phyloP scores from a whole-genome alignment of 345 rosid species.

The Psidium guajava region DNA sequence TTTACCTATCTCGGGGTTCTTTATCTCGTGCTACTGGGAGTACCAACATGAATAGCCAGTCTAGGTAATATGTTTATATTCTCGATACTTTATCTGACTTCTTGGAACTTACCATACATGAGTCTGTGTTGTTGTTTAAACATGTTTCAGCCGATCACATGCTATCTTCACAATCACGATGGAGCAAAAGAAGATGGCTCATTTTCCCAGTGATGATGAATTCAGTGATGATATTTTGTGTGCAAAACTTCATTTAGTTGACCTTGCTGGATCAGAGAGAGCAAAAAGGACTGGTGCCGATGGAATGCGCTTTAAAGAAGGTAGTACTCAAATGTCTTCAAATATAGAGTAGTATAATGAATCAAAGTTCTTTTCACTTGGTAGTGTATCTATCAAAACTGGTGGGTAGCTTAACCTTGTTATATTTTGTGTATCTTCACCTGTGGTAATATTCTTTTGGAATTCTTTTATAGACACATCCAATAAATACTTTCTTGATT shows the following conservation, averaged over 20 bases:
- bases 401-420: background rate
- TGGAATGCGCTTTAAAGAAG: constrained; percentile 98
- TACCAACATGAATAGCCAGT: constrained; percentile 96
- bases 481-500: background rate
- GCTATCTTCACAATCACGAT: constrained; percentile 89
- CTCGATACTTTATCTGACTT: background rate
- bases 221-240: constrained; percentile 65
- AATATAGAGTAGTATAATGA: background rate
- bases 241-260: constrained; percentile 90
- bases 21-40: constrained; percentile 87
- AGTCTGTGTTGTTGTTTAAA: background rate
- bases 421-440: background rate
- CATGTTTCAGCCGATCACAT: constrained; percentile 72
- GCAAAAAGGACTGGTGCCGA: constrained; percentile 96
- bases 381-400: background rate
- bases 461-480: background rate
- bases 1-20: constrained; percentile 65
- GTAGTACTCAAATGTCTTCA: constrained; percentile 16
- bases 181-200: constrained; percentile 77
- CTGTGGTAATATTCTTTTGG: background rate
- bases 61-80: constrained; percentile 41
- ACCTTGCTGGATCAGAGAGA: constrained; percentile 94
- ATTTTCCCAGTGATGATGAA: constrained; percentile 24
- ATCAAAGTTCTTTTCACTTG: background rate
- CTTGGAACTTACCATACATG: background rate